Percentiles rank a stretch among this genome's conserved stretches.
These are phyloP conservation scores for Coccinonectria pachysandricola DNA, from an alignment of 2,329 filamentous ascomycete genomes.

Conservation along the genomic window DNA sequence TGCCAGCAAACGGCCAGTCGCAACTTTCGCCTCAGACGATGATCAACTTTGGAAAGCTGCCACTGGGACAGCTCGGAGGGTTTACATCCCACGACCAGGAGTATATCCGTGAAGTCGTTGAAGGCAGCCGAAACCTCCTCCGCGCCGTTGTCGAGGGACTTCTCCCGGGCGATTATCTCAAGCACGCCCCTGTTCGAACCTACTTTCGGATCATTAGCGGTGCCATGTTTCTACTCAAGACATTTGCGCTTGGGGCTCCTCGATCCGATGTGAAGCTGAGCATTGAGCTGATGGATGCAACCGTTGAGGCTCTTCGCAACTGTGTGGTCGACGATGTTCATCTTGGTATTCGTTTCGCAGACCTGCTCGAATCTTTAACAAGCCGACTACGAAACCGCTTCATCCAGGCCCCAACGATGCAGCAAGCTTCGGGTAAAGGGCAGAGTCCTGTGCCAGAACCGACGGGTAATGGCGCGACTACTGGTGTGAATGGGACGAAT, in stretches of 20 bases:
- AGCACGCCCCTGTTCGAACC: constrained; percentile 72
- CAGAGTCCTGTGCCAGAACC: constrained; percentile 31
- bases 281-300: constrained; percentile 64
- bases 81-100: constrained; percentile 59
- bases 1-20: constrained; percentile 18
- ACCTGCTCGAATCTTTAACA: constrained; percentile 69
- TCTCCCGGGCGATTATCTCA: constrained; percentile 63
- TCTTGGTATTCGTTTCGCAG: constrained; percentile 73
- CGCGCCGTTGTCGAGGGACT: constrained; percentile 68
- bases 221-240: constrained; percentile 76
- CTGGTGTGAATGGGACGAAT: constrained; percentile 14
- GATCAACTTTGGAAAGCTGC: constrained; percentile 54
- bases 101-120: constrained; percentile 67
- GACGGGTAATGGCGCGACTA: no score
- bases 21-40: constrained; percentile 52
- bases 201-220: constrained; percentile 82
- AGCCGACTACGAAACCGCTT: constrained; percentile 65
- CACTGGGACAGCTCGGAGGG: constrained; percentile 52
- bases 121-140: constrained; percentile 67
- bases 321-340: constrained; percentile 81
- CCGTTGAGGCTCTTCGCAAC: constrained; percentile 62
- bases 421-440: constrained; percentile 29
- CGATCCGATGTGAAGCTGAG: constrained; percentile 69
- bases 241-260: constrained; percentile 70
- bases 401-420: constrained; percentile 49